Percentiles rank a stretch among this genome's conserved stretches.
Evolutionary conservation across 23 red algal genomes (phyloP).

Genomic region (Gracilaria domingensis): DNA sequence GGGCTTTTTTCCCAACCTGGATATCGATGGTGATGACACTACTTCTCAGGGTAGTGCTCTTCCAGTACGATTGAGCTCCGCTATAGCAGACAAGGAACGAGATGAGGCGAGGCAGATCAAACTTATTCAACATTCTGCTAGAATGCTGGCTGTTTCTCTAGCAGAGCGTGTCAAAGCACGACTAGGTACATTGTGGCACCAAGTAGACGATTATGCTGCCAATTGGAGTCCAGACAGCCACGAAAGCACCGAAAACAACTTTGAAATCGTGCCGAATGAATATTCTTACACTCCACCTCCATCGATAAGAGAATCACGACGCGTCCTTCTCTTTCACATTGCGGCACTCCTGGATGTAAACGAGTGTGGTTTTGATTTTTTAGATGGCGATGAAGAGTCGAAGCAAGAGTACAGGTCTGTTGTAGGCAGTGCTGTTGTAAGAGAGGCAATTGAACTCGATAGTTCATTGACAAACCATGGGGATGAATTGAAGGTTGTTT

Average conservation of each 20-base stretch:
- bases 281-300: too few relatives aligned
- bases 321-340: too few relatives aligned
- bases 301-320: too few relatives aligned
- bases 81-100: not conserved
- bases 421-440: not conserved
- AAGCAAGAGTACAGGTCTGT: not conserved
- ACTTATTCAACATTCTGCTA: too few relatives aligned
- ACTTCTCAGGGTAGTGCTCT: not conserved
- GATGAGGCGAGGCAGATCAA: not conserved
- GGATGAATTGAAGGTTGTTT: not conserved
- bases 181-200: not conserved
- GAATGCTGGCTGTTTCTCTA: too few relatives aligned
- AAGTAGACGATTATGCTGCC: not conserved
- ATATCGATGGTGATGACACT: not conserved
- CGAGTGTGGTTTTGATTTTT: slow-evolving; percentile 8
- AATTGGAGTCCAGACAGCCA: not conserved
- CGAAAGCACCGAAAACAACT: too few relatives aligned
- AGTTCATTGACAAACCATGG: not conserved
- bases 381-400: not conserved
- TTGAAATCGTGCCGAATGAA: too few relatives aligned
- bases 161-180: not conserved
- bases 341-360: not conserved
- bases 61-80: not conserved
- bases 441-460: slow-evolving; percentile 6
- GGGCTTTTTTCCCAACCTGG: not conserved